Percentiles rank a stretch among this genome's conserved stretches.
Evolutionary conservation across 2,329 filamentous ascomycete genomes (phyloP).

Genomic region (Alternaria triticimaculans): DNA sequence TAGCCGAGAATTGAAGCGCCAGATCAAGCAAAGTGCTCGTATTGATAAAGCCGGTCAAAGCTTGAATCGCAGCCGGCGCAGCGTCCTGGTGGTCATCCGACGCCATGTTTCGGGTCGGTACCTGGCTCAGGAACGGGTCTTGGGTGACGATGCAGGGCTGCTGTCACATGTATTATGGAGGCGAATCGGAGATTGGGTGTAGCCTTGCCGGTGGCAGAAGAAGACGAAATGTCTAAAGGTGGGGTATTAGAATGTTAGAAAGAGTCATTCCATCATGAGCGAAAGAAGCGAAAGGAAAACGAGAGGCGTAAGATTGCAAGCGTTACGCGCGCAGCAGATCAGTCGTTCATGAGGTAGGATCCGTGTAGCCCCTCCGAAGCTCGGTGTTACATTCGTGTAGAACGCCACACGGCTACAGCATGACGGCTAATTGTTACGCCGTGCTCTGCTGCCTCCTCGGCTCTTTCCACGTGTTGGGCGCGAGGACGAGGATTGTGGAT

Average conservation of each 20-base stretch:
- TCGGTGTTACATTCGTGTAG: conserved; percentile 15
- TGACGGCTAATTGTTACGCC: conserved; percentile 15
- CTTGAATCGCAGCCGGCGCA: conserved; percentile 26
- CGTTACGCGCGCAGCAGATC: background rate
- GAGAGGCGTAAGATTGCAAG: background rate
- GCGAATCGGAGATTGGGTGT: background rate
- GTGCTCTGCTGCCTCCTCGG: background rate
- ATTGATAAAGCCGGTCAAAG: conserved; percentile 45
- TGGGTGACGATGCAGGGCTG: conserved; percentile 7
- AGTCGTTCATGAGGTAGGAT: conserved; percentile 15
- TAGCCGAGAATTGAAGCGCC: conserved; percentile 45
- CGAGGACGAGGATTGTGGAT: background rate
- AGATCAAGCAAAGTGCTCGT: conserved; percentile 41
- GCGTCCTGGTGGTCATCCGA: conserved; percentile 9
- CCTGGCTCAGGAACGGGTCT: conserved; percentile 1
- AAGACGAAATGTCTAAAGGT: background rate
- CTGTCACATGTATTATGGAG: conserved; percentile 6
- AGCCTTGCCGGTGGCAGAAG: background rate
- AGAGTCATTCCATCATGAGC: conserved; percentile 5
- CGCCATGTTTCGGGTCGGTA: conserved; percentile 24
- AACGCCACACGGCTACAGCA: conserved; percentile 10
- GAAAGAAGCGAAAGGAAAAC: background rate
- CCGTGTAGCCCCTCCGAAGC: conserved; percentile 22
- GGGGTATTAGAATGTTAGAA: conserved; percentile 8
- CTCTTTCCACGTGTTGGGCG: background rate